Evolutionary conservation across 306 rosid genomes (phyloP), one percentile per base, ranked within the genome.

Genomic region (Vachellia pachyceras): DNA sequence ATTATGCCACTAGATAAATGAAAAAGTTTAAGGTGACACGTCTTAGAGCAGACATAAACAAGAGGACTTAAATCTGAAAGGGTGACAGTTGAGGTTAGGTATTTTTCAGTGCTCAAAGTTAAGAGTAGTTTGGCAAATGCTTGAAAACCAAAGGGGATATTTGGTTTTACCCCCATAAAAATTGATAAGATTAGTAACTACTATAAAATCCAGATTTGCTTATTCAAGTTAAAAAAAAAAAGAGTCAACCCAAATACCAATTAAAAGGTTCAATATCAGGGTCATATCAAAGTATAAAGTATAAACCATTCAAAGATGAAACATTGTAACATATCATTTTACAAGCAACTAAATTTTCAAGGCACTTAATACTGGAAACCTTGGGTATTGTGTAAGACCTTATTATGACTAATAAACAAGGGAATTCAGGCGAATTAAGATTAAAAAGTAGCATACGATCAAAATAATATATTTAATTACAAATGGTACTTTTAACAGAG

Each of bases 261-360:
- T 63, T 29, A 11, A 50, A 41, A 12, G 57, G 72, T 73, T n/a
- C n/a, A n/a, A n/a, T n/a, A n/a, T n/a, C n/a, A n/a, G n/a, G n/a
- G n/a, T n/a, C n/a, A n/a, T n/a, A n/a, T n/a, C n/a, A n/a, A 78
- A 68, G 33, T n/a, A n/a, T n/a, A n/a, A n/a, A n/a, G n/a, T 15
- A 70, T 65, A 50, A 42, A 72, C 33, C 79, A 77, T 50, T 71
- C 74, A 41, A 50, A n/a, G n/a, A n/a, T n/a, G n/a, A n/a, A n/a
- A 15, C 37, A 64, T 64, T 29, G 17, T 25, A 77, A 49, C 58
- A 72, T 73, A 77, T 44, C 82, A 52, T 1, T 52, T 67, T 22
- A 39, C 60, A 71, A 13, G 42, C 54, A 29, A 13, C 15, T 68
- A 15, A 40, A 39, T 42, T 55, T 79, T 40, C 57, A 22, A 55